Base-by-base conservation (phyloP, 805 yeast species). In the Wickerhamiella alocasiicola region DNA sequence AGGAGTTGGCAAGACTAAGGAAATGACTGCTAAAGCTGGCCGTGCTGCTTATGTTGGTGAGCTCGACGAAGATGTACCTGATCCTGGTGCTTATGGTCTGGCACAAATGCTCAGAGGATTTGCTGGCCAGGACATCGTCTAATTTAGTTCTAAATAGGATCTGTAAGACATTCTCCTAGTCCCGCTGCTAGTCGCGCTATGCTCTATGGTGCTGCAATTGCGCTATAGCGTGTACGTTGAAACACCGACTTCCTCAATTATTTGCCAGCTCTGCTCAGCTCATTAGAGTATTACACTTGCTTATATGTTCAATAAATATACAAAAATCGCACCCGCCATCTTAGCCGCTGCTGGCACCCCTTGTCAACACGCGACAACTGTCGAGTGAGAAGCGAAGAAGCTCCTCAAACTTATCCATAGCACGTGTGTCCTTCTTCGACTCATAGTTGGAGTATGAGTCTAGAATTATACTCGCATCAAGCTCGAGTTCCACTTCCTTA, bases 71-170 rank as follows among this genome's bases (percentile, higher is more conserved):
- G 67, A 65, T 29, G 62, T 85, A 23, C 94, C 95, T 1, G 97
- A 87, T 53, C 95, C 97, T 4, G 96, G 97, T 48, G 95, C 96
- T 2, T 74, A 83, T 43, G 96, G 96, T 3, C 63, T 87, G 18
- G 80, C 76, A 26, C 81, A 71, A 18, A 55, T 74, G 13, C 55
- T 73, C 16, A 63, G 68, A 46, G 78, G 78, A 1, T 41, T 57
- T 16, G 15, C 26, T n/a, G n/a, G n/a, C n/a, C n/a, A n/a, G n/a
- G n/a, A n/a, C n/a, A n/a, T n/a, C n/a, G n/a, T n/a, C n/a, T n/a
- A n/a, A n/a, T n/a, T n/a, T n/a, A n/a, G n/a, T n/a, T n/a, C n/a
- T n/a, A n/a, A n/a, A n/a, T n/a, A 12, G 29, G 31, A 42, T 33
- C 9, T 31, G 18, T 26, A 15, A 25, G n/a, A n/a, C n/a, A n/a